phyloP scores from a whole-genome alignment of 1,139 yeast genomes.

The Pichia terricola region DNA sequence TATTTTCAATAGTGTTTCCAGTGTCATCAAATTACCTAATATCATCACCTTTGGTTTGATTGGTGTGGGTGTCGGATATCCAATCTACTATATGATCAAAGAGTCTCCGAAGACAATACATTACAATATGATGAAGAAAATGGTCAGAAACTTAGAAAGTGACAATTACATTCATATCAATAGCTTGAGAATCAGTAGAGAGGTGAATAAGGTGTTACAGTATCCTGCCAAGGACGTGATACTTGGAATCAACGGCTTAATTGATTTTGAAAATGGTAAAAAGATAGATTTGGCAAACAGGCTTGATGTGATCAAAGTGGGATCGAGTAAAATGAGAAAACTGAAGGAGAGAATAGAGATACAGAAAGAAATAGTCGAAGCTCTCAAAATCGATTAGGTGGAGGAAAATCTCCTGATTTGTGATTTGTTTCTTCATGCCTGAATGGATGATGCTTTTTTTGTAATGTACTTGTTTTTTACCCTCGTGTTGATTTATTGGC shows the following conservation, averaged over 20 bases:
- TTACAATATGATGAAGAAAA: constrained; percentile 66
- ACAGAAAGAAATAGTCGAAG: no score
- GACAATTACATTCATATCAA: constrained; percentile 73
- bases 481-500: no score
- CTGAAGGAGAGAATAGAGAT: no score
- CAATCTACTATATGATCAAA: constrained; percentile 55
- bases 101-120: constrained; percentile 91
- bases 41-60: constrained; percentile 37
- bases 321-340: no score
- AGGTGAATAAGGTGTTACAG: constrained; percentile 71
- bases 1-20: constrained; percentile 16
- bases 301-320: constrained; percentile 31
- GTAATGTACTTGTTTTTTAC: no score
- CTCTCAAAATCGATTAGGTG: no score
- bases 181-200: constrained; percentile 70
- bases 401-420: no score
- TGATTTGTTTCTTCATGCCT: no score
- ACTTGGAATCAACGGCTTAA: constrained; percentile 59
- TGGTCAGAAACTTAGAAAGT: constrained; percentile 49
- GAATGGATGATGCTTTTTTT: no score
- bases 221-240: constrained; percentile 81
- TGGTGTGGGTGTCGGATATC: constrained; percentile 39
- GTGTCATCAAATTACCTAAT: constrained; percentile 20
- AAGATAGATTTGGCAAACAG: constrained; percentile 47
- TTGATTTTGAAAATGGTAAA: constrained; percentile 55